A percentile compares a stretch with the other conserved stretches of the same genome.
Evolutionary conservation across 1,284 basidiomycete genomes (phyloP).

Genomic region (Sporisorium graminicola): DNA sequence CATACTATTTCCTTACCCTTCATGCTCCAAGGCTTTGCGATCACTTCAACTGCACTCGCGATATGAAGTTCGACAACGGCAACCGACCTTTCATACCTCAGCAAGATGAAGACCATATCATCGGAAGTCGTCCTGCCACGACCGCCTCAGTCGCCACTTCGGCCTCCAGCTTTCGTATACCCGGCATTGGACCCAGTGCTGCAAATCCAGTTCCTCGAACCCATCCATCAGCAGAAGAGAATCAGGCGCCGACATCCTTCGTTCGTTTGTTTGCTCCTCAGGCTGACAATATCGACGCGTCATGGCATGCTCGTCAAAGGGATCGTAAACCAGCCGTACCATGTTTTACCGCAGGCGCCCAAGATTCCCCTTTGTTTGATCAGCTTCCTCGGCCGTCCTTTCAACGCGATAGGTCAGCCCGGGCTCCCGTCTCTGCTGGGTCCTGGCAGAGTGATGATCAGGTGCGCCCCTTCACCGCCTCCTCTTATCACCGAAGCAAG

Average conservation of each 20-base stretch:
- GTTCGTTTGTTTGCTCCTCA: slow-evolving; percentile 32
- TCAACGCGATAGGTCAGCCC: background rate
- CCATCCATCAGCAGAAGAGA: background rate
- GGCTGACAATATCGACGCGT: background rate
- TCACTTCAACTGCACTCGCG: background rate
- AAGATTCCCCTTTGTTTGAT: background rate
- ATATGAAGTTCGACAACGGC: slow-evolving; percentile 8
- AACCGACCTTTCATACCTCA: background rate
- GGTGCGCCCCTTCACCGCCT: slow-evolving; percentile 40
- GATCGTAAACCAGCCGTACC: background rate
- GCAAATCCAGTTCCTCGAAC: background rate
- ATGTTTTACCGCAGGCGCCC: slow-evolving; percentile 25
- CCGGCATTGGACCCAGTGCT: slow-evolving; percentile 18
- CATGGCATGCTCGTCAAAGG: background rate
- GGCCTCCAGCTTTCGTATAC: slow-evolving; percentile 37
- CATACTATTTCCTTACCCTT: background rate
- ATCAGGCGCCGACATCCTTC: background rate
- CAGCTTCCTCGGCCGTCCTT: background rate
- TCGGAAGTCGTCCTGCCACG: slow-evolving; percentile 11
- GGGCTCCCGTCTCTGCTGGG: background rate
- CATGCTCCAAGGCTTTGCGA: background rate
- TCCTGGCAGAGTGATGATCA: slow-evolving; percentile 8
- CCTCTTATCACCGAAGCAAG: slow-evolving; percentile 43
- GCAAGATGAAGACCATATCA: background rate
- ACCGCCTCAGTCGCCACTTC: slow-evolving; percentile 28